A percentile compares a stretch with the other conserved stretches of the same genome.
Evolutionary conservation across 2,329 filamentous ascomycete genomes (phyloP).

Genomic region (Colletotrichum filicis): DNA sequence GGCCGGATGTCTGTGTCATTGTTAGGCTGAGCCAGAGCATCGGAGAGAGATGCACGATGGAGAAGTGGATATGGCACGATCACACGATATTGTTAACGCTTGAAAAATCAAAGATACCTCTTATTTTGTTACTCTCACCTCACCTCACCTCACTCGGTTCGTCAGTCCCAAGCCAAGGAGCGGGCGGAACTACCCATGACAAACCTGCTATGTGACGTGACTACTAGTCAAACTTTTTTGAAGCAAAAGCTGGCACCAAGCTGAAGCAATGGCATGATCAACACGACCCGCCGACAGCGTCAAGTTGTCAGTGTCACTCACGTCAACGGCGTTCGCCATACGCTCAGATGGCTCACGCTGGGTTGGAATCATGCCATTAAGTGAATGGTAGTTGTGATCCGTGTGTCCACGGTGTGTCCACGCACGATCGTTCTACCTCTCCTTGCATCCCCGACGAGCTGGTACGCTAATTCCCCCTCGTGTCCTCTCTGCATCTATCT

Average conservation of each 20-base stretch:
- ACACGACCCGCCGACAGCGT: neutral
- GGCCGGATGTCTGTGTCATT: neutral
- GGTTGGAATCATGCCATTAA: neutral
- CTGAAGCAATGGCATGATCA: neutral
- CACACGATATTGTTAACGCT: neutral
- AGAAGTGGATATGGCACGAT: neutral
- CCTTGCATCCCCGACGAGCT: neutral
- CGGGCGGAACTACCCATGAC: neutral
- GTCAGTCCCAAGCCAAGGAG: neutral
- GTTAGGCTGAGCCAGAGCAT: neutral
- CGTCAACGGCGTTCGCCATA: neutral
- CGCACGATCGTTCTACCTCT: neutral
- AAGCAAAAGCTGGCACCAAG: neutral
- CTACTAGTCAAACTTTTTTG: neutral
- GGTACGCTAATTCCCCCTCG: neutral
- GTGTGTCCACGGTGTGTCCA: neutral
- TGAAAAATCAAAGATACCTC: neutral
- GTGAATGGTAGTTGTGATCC: neutral
- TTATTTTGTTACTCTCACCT: neutral
- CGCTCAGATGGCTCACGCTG: neutral
- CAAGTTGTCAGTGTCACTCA: slow-evolving; percentile 1
- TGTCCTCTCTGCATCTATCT: neutral
- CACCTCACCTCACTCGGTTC: no score
- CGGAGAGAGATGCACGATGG: neutral
- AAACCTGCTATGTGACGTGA: neutral